phyloP scores from a whole-genome alignment of 495 filamentous ascomycete genomes.

The Oidiodendron maius region DNA sequence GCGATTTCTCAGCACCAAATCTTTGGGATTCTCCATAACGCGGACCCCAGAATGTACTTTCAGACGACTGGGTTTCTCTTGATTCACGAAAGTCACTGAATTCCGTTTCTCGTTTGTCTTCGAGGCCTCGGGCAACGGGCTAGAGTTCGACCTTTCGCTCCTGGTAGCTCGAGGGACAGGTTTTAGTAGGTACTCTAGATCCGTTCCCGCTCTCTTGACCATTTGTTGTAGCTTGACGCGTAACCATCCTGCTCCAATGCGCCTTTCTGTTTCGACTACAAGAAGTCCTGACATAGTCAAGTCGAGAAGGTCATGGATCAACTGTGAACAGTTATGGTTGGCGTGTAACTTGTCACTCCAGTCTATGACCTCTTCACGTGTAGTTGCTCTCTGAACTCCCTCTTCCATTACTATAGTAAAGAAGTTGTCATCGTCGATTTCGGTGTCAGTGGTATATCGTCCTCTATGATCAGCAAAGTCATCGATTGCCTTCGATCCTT shows the following conservation, averaged over 20 bases:
- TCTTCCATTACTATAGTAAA: constrained; percentile 9
- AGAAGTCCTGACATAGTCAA: constrained; percentile 14
- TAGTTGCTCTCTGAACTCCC: neutral
- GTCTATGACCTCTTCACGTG: constrained; percentile 4
- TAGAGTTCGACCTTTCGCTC: neutral
- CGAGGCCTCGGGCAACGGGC: neutral
- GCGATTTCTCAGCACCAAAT: too few relatives aligned
- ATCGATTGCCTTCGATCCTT: constrained; percentile 4
- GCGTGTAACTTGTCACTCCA: constrained; percentile 9
- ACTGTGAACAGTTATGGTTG: constrained; percentile 8
- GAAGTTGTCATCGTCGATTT: constrained; percentile 15
- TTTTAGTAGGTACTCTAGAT: constrained; percentile 9
- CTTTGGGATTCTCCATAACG: too few relatives aligned
- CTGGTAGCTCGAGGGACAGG: constrained; percentile 4
- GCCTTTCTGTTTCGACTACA: constrained; percentile 7
- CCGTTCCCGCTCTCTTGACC: constrained; percentile 2
- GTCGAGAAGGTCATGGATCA: constrained; percentile 16
- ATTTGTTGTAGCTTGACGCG: neutral
- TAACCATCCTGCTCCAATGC: constrained; percentile 1
- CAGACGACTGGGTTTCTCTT: too few relatives aligned
- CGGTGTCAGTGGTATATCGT: neutral
- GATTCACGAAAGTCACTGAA: neutral
- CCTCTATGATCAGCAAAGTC: constrained; percentile 12
- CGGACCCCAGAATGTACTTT: too few relatives aligned
- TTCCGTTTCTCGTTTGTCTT: neutral